These are phyloP conservation scores for Talaromyces sp. DNA, from an alignment of 2,329 filamentous ascomycete genomes.

Conservation along the genomic window DNA sequence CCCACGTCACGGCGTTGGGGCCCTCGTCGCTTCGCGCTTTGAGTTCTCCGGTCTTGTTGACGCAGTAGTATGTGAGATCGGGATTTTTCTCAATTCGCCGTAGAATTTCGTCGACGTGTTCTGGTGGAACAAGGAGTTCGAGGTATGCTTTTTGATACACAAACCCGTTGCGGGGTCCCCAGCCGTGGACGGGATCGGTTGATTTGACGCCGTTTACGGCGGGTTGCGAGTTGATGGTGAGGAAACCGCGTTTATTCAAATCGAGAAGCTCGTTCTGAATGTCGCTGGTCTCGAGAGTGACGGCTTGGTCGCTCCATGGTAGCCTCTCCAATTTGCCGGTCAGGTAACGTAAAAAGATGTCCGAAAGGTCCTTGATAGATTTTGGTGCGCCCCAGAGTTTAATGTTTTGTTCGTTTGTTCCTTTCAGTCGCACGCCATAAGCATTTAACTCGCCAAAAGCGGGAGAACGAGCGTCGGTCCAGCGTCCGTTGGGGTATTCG, in stretches of 20 bases:
- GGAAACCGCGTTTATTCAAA: slow-evolving; percentile 78
- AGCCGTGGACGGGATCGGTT: slow-evolving; percentile 80
- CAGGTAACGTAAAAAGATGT: slow-evolving; percentile 82
- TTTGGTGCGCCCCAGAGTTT: slow-evolving; percentile 89
- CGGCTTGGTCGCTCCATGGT: slow-evolving; percentile 90
- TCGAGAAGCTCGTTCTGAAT: slow-evolving; percentile 74
- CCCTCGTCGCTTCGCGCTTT: slow-evolving; percentile 79
- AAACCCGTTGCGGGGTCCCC: slow-evolving; percentile 92
- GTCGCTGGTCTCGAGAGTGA: slow-evolving; percentile 74
- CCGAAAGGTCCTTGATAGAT: slow-evolving; percentile 73
- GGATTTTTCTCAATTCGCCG: slow-evolving; percentile 71
- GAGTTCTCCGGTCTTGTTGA: slow-evolving; percentile 76
- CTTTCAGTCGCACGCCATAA: slow-evolving; percentile 89
- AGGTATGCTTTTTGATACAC: slow-evolving; percentile 98
- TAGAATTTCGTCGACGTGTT: slow-evolving; percentile 73
- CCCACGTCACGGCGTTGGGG: slow-evolving; percentile 98
- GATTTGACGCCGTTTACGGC: slow-evolving; percentile 90
- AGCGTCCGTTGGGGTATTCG: slow-evolving; percentile 96
- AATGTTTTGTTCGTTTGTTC: slow-evolving; percentile 92
- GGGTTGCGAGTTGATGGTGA: slow-evolving; percentile 97
- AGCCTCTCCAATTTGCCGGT: slow-evolving; percentile 74
- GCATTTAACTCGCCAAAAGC: slow-evolving; percentile 94
- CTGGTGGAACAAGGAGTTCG: slow-evolving; percentile 81
- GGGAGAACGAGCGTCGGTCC: slow-evolving; percentile 94
- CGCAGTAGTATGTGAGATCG: slow-evolving; percentile 90